Conservation (phyloP, 106 monocot genomes). For the Alisma plantagoaquatica region DNA sequence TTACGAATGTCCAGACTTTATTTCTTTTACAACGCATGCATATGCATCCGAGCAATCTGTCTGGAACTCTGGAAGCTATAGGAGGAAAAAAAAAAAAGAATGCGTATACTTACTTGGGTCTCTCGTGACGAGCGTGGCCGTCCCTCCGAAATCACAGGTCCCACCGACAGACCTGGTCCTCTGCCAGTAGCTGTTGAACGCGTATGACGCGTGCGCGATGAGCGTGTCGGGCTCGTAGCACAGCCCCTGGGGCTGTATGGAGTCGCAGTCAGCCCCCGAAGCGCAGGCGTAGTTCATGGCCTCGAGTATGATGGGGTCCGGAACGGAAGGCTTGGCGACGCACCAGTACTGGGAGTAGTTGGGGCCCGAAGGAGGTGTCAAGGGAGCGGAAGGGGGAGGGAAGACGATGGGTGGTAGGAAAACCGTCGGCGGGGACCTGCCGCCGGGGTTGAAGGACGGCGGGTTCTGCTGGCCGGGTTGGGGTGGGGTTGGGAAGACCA, state of each 20-base stretch:
- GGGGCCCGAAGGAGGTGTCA: too few species aligned
- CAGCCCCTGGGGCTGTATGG: constrained; percentile 35
- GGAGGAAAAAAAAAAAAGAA: background rate
- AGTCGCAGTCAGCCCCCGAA: constrained; percentile 49
- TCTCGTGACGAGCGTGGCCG: constrained; percentile 10
- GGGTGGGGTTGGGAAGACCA: too few species aligned
- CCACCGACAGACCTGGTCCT: constrained; percentile 17
- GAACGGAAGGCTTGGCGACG: constrained; percentile 45
- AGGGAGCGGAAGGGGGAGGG: too few species aligned
- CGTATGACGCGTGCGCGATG: constrained; percentile 57
- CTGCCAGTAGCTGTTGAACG: constrained; percentile 78
- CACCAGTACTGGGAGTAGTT: too few species aligned
- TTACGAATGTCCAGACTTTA: too few species aligned
- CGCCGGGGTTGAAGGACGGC: too few species aligned
- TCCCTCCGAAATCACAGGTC: constrained; percentile 14
- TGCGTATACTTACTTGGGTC: constrained; percentile 8
- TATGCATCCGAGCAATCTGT: too few species aligned
- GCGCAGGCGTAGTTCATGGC: constrained; percentile 70
- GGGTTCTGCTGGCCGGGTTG: too few species aligned
- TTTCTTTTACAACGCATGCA: too few species aligned
- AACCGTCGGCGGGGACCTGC: too few species aligned
- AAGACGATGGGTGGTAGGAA: too few species aligned
- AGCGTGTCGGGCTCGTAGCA: constrained; percentile 56
- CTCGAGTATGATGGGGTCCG: constrained; percentile 42
- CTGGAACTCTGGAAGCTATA: too few species aligned